Conservation (phyloP, 106 monocot species). For the Allium fistulosum region DNA sequence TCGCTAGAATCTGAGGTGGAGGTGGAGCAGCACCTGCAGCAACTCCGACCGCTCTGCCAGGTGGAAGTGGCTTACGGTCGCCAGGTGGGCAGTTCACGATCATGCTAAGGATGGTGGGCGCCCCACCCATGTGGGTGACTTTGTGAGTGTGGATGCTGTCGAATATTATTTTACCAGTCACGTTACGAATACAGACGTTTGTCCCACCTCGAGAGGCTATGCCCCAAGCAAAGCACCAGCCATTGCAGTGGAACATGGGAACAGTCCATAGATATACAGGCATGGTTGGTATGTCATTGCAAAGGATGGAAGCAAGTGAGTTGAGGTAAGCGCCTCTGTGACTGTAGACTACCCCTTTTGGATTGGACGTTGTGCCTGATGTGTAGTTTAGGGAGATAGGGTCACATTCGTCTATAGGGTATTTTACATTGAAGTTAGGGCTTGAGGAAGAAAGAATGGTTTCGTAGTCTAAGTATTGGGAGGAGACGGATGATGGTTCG, state of each 20-base stretch:
- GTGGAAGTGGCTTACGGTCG: conserved; percentile 24
- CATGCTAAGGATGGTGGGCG: conserved; percentile 62
- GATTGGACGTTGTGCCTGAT: conserved; percentile 75
- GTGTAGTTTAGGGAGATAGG: conserved; percentile 75
- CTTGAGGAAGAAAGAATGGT: conserved; percentile 17
- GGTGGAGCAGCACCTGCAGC: conserved; percentile 61
- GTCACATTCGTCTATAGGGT: conserved; percentile 62
- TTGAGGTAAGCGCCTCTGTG: conserved; percentile 69
- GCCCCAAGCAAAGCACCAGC: conserved; percentile 70
- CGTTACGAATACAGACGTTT: conserved; percentile 54
- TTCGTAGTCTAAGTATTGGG: conserved; percentile 25
- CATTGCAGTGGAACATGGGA: conserved; percentile 86
- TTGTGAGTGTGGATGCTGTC: conserved; percentile 23
- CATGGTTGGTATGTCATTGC: conserved; percentile 33
- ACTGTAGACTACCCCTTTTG: conserved; percentile 66
- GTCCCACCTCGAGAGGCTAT: conserved; percentile 68
- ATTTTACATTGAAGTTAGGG: conserved; percentile 35
- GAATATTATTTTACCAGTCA: conserved; percentile 43
- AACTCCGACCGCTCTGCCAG: conserved; percentile 17
- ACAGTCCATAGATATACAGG: conserved; percentile 69
- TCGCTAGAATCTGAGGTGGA: conserved; percentile 38
- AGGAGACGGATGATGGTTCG: not conserved
- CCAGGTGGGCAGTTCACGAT: conserved; percentile 26
- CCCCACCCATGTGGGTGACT: conserved; percentile 67
- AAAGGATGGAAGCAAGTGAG: conserved; percentile 33